Evolutionary conservation across 1,139 yeast species (phyloP).

Genomic region (Debaryomyces udenii): DNA sequence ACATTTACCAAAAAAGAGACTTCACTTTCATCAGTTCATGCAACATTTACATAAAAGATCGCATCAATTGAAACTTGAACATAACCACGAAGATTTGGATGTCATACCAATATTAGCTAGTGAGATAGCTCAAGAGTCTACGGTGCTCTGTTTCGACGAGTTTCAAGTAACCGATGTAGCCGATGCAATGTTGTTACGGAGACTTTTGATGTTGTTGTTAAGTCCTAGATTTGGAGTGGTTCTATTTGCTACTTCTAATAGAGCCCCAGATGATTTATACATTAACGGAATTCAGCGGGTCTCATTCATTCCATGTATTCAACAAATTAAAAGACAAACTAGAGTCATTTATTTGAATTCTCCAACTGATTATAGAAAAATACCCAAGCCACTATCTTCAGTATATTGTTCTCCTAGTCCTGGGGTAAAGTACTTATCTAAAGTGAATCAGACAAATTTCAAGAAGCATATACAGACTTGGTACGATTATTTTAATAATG

Average conservation of each 20-base stretch:
- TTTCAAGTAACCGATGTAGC: constrained; percentile 97
- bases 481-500: constrained; percentile 75
- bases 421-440: constrained; percentile 57
- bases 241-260: constrained; percentile 88
- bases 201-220: constrained; percentile 65
- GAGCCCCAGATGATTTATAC: constrained; percentile 93
- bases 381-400: constrained; percentile 79
- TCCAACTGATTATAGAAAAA: constrained; percentile 90
- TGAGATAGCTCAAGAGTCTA: constrained; percentile 74
- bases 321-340: constrained; percentile 70
- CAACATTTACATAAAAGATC: constrained; percentile 87
- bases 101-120: constrained; percentile 83
- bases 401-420: constrained; percentile 80
- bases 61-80: constrained; percentile 67
- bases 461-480: constrained; percentile 70
- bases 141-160: constrained; percentile 91
- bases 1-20: constrained; percentile 73
- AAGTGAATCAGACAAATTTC: constrained; percentile 54
- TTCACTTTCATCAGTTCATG: constrained; percentile 97
- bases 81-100: constrained; percentile 67
- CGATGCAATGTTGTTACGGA: constrained; percentile 91
- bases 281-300: constrained; percentile 91
- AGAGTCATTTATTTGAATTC: constrained; percentile 81
- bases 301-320: constrained; percentile 89
- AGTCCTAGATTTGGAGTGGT: constrained; percentile 78